Base-by-base conservation (phyloP, 2,329 filamentous ascomycete species). In the Diaporthe sp. region DNA sequence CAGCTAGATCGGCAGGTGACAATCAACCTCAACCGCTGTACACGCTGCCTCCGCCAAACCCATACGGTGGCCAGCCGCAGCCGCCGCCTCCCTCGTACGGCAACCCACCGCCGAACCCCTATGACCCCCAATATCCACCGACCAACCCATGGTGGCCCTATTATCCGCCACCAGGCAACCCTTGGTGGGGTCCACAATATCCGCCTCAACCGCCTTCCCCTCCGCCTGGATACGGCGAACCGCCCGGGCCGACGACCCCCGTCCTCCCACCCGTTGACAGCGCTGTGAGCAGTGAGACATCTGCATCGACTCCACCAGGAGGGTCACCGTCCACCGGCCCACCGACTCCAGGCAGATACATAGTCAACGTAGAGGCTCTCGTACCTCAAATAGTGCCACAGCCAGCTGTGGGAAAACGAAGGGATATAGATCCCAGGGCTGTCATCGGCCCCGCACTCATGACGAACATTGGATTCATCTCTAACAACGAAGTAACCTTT, bases 291-390 rank as follows among this genome's bases (percentile, higher is more conserved):
- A 30, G 58, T 37, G 27, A 7, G 1, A 19, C 3, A 2, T 35
- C 8, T 32, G 19, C 59, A n/a, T 35, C 42, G 3, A 12, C 30
- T n/a, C 27, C 61, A 17, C 19, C 61, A 17, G 42, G 7, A 10
- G 19, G 15, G 5, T 65, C 42, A 13, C 27, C 61, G 25, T 50
- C 61, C 3, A 7, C 58, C 3, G 10, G 8, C 12, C 61, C 27
- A 5, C 13, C 61, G 4, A 22, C 0, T 51, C 44, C 30, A 51
- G 13, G 32, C 2, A 10, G 51, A 5, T 66, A 51, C 7, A 66
- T 66, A 25, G 22, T 66, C 44, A 66, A 66, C 30, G 63, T 66
- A 7, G 44, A 66, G 44, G 63, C 63, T 27, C 15, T 66, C 15
- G n/a, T 35, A 37, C 63, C 63, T n/a, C 25, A 35, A 35, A 4